Base-by-base conservation (phyloP, 208 protist species). In the Trypanosoma melophagium region DNA sequence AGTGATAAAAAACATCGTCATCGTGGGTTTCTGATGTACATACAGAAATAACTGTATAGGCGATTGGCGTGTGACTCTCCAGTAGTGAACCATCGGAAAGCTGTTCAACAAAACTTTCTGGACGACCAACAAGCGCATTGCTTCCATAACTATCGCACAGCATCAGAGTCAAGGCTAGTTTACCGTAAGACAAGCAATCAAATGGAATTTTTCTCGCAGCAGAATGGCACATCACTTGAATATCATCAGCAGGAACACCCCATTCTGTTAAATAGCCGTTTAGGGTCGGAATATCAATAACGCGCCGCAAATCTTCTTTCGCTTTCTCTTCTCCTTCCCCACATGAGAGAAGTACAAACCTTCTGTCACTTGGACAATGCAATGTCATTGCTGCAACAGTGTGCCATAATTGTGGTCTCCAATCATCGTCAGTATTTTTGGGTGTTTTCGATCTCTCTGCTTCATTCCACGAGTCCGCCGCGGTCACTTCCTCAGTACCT, bases 161-260 rank as follows among this genome's bases (percentile, higher is more conserved):
- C 64, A 90, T 78, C 22, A 90, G 77, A 55, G 87, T 69, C 28
- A 89, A 71, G 25, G 84, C 81, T 52, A 90, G 81, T 69, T 93
- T 93, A 44, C 84, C 87, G 66, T 86, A 83, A 17, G 84, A 81
- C 7, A 87, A 67, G 44, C 66, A 86, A 57, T 87, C 79, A 41
- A 80, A 89, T 28, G 76, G 76, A 35, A 89, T 74, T 64, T 87
- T 93, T 53, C 86, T 75, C 40, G 87, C 77, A 13, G 84, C 87
- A 0, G 87, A 70, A 21, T 86, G 82, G 73, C 84, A 93, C 76
- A 93, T 81, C 55, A 89, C 81, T 61, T 84, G 80, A 61, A 93
- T 75, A 49, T 87, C 69, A 19, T 72, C 54, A 31, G n/a, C 49
- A 17, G 72, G 25, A 35, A 89, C 65, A 12, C 82, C 80, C 22